Evolutionary conservation across 306 rosid species (phyloP).

Genomic region (Mimosa pudica): DNA sequence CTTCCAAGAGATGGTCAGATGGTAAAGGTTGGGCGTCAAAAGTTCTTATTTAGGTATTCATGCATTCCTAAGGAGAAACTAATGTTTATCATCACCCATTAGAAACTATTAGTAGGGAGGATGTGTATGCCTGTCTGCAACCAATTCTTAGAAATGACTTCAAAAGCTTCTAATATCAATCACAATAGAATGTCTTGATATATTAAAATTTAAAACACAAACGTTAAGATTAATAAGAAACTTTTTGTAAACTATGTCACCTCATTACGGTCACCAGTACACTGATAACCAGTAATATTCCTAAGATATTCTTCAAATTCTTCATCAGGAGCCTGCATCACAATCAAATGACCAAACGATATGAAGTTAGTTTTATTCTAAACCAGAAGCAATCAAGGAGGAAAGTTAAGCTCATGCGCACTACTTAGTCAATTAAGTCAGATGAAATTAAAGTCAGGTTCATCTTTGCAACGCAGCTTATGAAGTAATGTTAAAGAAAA

Average conservation of each 20-base stretch:
- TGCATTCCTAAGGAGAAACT: background rate
- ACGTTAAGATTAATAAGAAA: background rate
- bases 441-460: no score
- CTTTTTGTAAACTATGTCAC: conserved; percentile 43
- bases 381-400: conserved; percentile 29
- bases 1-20: background rate
- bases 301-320: conserved; percentile 97
- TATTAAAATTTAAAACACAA: background rate
- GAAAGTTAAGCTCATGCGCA: conserved; percentile 13
- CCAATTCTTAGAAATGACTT: conserved; percentile 3
- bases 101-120: background rate
- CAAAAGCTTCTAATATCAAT: conserved; percentile 4
- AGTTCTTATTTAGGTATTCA: background rate
- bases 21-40: conserved; percentile 15
- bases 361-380: conserved; percentile 29
- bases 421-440: background rate
- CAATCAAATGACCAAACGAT: conserved; percentile 29
- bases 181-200: background rate
- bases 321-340: conserved; percentile 93
- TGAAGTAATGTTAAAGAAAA: background rate
- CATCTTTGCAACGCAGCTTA: background rate
- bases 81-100: background rate
- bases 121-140: background rate
- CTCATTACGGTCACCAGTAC: conserved; percentile 89
- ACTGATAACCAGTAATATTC: conserved; percentile 80